These are phyloP conservation scores for Arthrobotrys musiformis DNA, from an alignment of 2,329 filamentous ascomycete species.

Conservation along the genomic window DNA sequence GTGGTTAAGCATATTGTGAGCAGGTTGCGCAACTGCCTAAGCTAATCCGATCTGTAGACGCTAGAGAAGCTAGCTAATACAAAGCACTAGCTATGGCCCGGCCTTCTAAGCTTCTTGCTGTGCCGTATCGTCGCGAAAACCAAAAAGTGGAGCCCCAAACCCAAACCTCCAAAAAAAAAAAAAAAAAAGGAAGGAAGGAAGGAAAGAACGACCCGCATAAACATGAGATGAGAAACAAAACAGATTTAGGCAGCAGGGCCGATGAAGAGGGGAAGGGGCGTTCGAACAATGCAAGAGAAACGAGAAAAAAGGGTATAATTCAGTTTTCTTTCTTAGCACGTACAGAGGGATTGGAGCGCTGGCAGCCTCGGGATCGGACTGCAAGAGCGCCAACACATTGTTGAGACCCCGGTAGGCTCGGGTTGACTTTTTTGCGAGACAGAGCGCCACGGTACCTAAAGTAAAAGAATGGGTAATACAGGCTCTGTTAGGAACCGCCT, in stretches of 20 bases:
- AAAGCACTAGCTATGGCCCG: slow-evolving; percentile 1
- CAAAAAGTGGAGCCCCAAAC: too few relatives aligned
- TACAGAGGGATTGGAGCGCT: slow-evolving; percentile 79
- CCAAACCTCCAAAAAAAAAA: too few relatives aligned
- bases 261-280: neutral
- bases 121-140: slow-evolving; percentile 24
- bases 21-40: slow-evolving; percentile 44
- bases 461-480: neutral
- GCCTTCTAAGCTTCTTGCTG: slow-evolving; percentile 9
- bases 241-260: slow-evolving; percentile 26
- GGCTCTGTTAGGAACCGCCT: neutral
- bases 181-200: neutral
- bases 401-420: slow-evolving; percentile 83
- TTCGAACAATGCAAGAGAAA: slow-evolving; percentile 4
- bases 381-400: slow-evolving; percentile 80
- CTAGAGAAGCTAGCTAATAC: slow-evolving; percentile 23
- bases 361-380: slow-evolving; percentile 81
- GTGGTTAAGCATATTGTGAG: slow-evolving; percentile 7
- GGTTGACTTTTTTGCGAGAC: slow-evolving; percentile 85
- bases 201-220: neutral
- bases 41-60: slow-evolving; percentile 36
- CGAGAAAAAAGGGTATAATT: neutral
- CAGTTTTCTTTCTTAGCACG: slow-evolving; percentile 9
- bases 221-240: slow-evolving; percentile 12
- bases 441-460: slow-evolving; percentile 72